These are phyloP conservation scores for Monosporascus sp. DNA, from an alignment of 2,329 filamentous ascomycete species.

Conservation along the genomic window DNA sequence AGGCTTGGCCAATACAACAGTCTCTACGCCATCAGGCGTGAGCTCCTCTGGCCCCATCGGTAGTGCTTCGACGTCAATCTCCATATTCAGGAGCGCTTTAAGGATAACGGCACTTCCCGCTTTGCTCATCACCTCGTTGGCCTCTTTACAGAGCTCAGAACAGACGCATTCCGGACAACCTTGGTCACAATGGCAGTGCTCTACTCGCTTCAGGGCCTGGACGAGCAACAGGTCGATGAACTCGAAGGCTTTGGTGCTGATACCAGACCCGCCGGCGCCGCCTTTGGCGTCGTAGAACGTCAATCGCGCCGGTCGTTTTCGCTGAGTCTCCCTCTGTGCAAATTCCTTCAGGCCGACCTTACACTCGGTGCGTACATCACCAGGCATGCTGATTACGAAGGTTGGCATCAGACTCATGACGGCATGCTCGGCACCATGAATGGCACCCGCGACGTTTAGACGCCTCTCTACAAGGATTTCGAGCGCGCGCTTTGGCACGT, in stretches of 20 bases:
- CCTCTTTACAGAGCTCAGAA: conserved; percentile 76
- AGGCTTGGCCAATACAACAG: conserved; percentile 68
- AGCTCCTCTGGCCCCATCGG: conserved; percentile 78
- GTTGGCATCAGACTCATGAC: conserved; percentile 82
- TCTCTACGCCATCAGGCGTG: conserved; percentile 71
- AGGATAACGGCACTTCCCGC: conserved; percentile 79
- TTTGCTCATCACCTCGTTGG: conserved; percentile 91
- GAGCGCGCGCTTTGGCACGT: conserved; percentile 75
- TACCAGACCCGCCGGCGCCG: conserved; percentile 75
- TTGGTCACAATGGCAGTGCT: conserved; percentile 68
- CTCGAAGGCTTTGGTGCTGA: conserved; percentile 90
- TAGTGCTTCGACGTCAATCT: conserved; percentile 77
- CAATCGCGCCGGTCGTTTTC: conserved; percentile 81
- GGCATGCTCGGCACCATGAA: conserved; percentile 93
- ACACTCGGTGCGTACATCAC: conserved; percentile 91
- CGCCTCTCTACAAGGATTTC: conserved; percentile 69
- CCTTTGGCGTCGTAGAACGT: conserved; percentile 97
- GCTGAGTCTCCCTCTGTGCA: conserved; percentile 58
- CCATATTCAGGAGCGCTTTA: conserved; percentile 66
- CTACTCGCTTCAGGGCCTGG: conserved; percentile 72
- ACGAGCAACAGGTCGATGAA: conserved; percentile 75
- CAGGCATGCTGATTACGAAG: conserved; percentile 83
- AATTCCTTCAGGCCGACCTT: conserved; percentile 88
- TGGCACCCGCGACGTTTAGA: conserved; percentile 80
- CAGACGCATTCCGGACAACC: conserved; percentile 91